Base-by-base conservation (phyloP, 306 rosid species). In the Purshia tridentata region DNA sequence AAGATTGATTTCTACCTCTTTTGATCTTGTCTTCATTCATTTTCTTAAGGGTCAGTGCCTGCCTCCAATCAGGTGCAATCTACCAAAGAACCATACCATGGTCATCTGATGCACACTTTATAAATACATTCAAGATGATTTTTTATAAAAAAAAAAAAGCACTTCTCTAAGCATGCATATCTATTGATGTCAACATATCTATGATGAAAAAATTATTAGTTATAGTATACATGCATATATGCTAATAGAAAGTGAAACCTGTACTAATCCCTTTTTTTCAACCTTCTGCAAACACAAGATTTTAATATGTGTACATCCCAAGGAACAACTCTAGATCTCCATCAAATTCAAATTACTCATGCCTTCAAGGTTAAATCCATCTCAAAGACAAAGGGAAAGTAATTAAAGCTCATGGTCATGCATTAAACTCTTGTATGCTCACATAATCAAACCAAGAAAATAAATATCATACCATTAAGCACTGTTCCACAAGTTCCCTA, bases 41-140 rank as follows among this genome's bases (percentile, higher is more conserved):
- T 71, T 85, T 89, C 82, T 88, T 89, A 66, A 91, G 91, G 63
- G 82, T 67, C 72, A 67, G 78, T 52, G 97, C 95, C 80, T 93
- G 97, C 74, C 98, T 89, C 98, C 97, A 93, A 80, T 89, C 96
- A 67, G 98, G 97, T 54, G 92, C 96, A 84, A 87, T 86, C 98
- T 93, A 80, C 85, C 77, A 81, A 61, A 79, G 47, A 53, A 42
- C 20, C 55, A 47, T 54, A 6, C 18, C 29, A 47, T 57, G 41
- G 53, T 50, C 45, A 67, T 73, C 3, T 69, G 68, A 40, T 40
- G 8, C 40, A 16, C 6, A 23, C 51, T 15, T 13, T 15, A 19
- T n/a, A 15, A 13, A 10, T 16, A 64, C n/a, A 29, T 54, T 15
- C 12, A 18, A 74, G 71, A n/a, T n/a, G 19, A 73, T n/a, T n/a